These are phyloP conservation scores for Excoecaria agallocha DNA, from an alignment of 345 rosid species.

Conservation along the genomic window DNA sequence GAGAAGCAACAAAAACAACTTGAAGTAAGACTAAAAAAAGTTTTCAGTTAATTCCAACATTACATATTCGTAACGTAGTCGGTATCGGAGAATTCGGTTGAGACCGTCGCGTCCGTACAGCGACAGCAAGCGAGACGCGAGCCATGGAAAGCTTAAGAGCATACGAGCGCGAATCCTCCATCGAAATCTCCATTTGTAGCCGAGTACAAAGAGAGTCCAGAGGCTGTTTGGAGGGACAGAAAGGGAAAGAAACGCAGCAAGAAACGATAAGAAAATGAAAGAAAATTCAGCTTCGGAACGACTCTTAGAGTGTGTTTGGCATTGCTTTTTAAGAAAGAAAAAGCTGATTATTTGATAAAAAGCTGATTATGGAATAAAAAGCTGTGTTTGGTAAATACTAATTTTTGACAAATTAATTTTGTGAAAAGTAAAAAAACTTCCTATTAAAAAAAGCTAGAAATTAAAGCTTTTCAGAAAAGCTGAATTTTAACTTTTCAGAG, in stretches of 20 bases:
- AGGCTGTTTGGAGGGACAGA: conserved; percentile 23
- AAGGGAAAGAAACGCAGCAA: not conserved
- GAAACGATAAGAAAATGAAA: conserved; percentile 5
- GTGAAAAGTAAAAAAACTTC: no score
- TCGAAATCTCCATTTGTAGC: conserved; percentile 49
- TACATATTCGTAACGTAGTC: conserved; percentile 56
- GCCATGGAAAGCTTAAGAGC: conserved; percentile 40
- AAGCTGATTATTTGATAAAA: no score
- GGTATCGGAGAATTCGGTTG: conserved; percentile 37
- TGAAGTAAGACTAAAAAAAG: conserved; percentile 5
- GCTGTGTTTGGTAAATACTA: no score
- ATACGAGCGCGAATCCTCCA: conserved; percentile 50
- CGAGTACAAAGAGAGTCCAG: not conserved
- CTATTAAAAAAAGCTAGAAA: no score
- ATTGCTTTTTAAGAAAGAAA: no score
- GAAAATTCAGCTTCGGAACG: not conserved
- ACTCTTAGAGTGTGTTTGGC: no score
- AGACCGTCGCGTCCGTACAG: conserved; percentile 49
- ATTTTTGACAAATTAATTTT: no score
- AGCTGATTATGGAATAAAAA: no score
- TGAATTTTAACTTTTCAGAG: no score
- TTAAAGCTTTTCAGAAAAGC: no score
- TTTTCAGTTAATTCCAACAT: conserved; percentile 24
- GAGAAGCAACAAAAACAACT: conserved; percentile 8
- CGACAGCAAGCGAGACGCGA: conserved; percentile 42